These are phyloP conservation scores for Paecilomyces sp. DNA, from an alignment of 2,329 filamentous ascomycete species.

Conservation along the genomic window DNA sequence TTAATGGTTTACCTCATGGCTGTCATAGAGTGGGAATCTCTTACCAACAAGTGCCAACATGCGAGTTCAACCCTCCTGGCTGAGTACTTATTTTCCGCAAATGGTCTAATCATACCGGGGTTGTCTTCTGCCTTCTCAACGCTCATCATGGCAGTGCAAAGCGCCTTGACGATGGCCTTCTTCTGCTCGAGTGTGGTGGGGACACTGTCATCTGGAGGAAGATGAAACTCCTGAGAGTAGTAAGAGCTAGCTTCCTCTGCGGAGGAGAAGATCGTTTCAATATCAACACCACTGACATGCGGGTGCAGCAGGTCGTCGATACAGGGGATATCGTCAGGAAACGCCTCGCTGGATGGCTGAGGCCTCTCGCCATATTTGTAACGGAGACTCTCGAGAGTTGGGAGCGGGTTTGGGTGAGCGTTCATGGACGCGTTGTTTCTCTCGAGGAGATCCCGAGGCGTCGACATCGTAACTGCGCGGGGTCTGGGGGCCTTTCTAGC, in stretches of 20 bases:
- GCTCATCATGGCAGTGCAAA: constrained; percentile 26
- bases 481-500: neutral
- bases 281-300: constrained; percentile 1
- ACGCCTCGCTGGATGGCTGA: neutral
- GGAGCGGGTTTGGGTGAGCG: neutral
- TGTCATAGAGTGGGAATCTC: neutral
- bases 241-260: constrained; percentile 11
- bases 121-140: constrained; percentile 21
- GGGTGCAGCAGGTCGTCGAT: constrained; percentile 7
- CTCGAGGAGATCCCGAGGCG: neutral
- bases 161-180: constrained; percentile 15
- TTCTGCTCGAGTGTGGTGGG: neutral
- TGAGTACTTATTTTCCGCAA: constrained; percentile 16
- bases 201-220: neutral
- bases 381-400: neutral
- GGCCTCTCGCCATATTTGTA: neutral
- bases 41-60: constrained; percentile 26
- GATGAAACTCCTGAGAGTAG: neutral
- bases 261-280: constrained; percentile 9
- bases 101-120: constrained; percentile 23
- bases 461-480: neutral
- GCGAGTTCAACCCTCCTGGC: constrained; percentile 19
- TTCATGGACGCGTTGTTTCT: neutral
- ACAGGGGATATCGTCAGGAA: neutral
- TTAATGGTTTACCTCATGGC: neutral